phyloP scores from a whole-genome alignment of 2,329 filamentous ascomycete genomes.

The Diaporthe capsici region DNA sequence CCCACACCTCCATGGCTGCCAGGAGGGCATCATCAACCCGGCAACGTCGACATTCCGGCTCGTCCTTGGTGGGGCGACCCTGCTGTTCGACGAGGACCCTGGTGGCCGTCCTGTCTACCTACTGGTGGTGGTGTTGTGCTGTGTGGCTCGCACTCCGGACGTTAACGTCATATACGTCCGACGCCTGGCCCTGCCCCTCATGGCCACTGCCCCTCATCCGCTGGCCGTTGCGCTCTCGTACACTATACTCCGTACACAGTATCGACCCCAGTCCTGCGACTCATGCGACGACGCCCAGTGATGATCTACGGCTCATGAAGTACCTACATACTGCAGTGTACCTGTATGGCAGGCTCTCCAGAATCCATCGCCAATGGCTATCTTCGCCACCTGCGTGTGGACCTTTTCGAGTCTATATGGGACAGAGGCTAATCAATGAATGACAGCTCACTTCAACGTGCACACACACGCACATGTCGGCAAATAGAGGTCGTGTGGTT shows the following conservation, averaged over 20 bases:
- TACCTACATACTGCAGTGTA: not conserved
- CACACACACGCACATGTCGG: slow-evolving; percentile 9
- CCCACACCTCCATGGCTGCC: not conserved
- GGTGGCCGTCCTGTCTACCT: not conserved
- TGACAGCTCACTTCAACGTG: slow-evolving; percentile 9
- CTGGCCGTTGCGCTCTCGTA: not conserved
- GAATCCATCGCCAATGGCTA: not conserved
- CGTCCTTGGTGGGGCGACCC: slow-evolving; percentile 18
- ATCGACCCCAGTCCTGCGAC: not conserved
- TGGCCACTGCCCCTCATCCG: slow-evolving; percentile 2
- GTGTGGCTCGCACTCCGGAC: not conserved
- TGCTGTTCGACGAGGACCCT: not conserved
- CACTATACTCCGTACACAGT: not conserved
- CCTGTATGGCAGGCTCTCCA: not conserved
- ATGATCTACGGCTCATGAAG: not conserved
- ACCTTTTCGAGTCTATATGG: not conserved
- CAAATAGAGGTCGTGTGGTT: slow-evolving; percentile 27
- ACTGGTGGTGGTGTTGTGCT: not conserved
- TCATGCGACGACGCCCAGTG: slow-evolving; percentile 15
- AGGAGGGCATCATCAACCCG: slow-evolving; percentile 4
- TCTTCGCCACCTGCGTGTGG: slow-evolving; percentile 12
- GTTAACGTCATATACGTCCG: slow-evolving; percentile 20
- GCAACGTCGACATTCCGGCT: not conserved
- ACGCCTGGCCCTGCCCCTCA: not conserved
- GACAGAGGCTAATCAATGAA: not conserved